phyloP scores from a whole-genome alignment of 257 asterid genomes.

The Ophiorrhiza pumila region DNA sequence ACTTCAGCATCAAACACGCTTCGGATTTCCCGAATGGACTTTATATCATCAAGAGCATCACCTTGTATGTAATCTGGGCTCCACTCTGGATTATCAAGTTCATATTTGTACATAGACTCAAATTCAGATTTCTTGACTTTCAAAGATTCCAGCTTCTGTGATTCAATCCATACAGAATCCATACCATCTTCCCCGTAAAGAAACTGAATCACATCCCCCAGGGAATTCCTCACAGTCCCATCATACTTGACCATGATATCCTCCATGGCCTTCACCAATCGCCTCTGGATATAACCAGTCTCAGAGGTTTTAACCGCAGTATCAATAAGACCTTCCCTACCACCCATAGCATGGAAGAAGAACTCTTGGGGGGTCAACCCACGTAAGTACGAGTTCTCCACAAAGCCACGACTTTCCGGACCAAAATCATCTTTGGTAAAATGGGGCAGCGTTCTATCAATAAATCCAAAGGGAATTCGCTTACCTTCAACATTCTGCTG shows the following conservation, averaged over 20 bases:
- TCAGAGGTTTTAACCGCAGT: slow-evolving; percentile 99
- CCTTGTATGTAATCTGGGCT: slow-evolving; percentile 82
- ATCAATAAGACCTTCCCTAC: slow-evolving; percentile 99
- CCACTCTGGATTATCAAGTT: slow-evolving; percentile 82
- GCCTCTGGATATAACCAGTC: slow-evolving; percentile 97
- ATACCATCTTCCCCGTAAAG: slow-evolving; percentile 99
- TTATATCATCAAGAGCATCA: slow-evolving; percentile 87
- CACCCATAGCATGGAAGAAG: slow-evolving; percentile 99
- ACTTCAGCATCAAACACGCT: slow-evolving; percentile 98
- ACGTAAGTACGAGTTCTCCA: slow-evolving; percentile 93
- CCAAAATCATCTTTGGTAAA: slow-evolving; percentile 91
- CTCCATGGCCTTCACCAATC: slow-evolving; percentile 99
- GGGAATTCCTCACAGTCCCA: slow-evolving; percentile 95
- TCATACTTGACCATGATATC: slow-evolving; percentile 99
- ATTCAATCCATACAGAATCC: slow-evolving; percentile 99
- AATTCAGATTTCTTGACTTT: slow-evolving; percentile 74
- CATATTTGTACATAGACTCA: slow-evolving; percentile 66
- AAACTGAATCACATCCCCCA: slow-evolving; percentile 98
- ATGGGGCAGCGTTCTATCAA: slow-evolving; percentile 88
- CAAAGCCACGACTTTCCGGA: slow-evolving; percentile 99
- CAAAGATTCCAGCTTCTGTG: slow-evolving; percentile 87
- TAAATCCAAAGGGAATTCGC: slow-evolving; percentile 96
- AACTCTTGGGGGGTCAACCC: slow-evolving; percentile 98
- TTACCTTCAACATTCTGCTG: slow-evolving; percentile 99
- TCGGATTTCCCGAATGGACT: slow-evolving; percentile 85